These are phyloP conservation scores for Backusella westeae DNA, from an alignment of 192 early-diverging fungal species.

Conservation along the genomic window DNA sequence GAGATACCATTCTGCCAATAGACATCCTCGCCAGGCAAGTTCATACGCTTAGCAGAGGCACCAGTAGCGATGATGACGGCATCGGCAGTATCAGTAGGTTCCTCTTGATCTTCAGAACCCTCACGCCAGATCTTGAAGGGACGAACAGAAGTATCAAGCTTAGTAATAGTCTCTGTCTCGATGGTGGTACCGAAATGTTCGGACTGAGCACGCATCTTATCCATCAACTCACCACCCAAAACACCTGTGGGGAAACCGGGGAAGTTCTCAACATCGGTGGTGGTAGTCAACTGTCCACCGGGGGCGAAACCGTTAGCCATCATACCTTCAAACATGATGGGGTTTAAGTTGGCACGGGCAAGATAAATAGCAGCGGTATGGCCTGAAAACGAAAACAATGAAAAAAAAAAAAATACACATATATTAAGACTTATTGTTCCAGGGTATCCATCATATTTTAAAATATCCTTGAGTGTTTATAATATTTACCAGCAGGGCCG, in stretches of 20 bases:
- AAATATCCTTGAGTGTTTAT: background rate
- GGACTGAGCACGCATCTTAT: conserved; percentile 85
- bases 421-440: background rate
- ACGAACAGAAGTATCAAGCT: conserved; percentile 74
- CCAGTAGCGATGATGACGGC: conserved; percentile 95
- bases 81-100: conserved; percentile 77
- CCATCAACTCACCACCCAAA: conserved; percentile 83
- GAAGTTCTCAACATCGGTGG: conserved; percentile 95
- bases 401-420: background rate
- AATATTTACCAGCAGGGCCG: conserved; percentile 76
- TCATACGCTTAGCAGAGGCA: conserved; percentile 93
- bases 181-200: conserved; percentile 84
- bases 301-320: conserved; percentile 81
- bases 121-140: conserved; percentile 91
- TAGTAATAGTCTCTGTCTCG: conserved; percentile 85
- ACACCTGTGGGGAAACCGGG: conserved; percentile 96
- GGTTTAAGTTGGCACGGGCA: conserved; percentile 90
- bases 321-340: conserved; percentile 96
- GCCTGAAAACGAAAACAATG: conserved; percentile 29
- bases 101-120: conserved; percentile 64
- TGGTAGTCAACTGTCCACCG: conserved; percentile 82
- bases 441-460: background rate
- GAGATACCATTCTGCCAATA: conserved; percentile 99
- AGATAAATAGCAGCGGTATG: conserved; percentile 97
- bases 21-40: conserved; percentile 85